A percentile compares a stretch with the other conserved stretches of the same genome.
Conservation (phyloP, 148 eudicot genomes). For the Camellia lanceoleosa region DNA sequence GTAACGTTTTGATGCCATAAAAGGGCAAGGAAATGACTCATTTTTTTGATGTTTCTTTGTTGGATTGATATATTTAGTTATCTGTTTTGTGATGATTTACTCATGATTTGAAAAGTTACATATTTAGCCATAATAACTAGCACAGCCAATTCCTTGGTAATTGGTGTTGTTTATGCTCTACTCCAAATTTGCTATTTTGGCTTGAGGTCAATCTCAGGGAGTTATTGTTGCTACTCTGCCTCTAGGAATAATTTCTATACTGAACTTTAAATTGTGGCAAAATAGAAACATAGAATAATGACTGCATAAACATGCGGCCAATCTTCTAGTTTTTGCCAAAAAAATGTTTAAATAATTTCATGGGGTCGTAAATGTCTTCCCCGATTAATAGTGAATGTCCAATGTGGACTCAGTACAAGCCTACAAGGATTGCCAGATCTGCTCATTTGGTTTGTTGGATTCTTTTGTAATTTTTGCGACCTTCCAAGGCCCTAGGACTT, state of each 20-base stretch:
- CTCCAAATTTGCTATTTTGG: neutral
- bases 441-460: neutral
- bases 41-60: neutral
- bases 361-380: too few relatives aligned
- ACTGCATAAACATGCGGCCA: too few relatives aligned
- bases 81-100: neutral
- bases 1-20: constrained; percentile 2
- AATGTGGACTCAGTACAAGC: neutral
- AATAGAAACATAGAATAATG: neutral
- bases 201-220: neutral
- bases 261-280: too few relatives aligned
- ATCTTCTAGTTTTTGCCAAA: too few relatives aligned
- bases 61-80: neutral
- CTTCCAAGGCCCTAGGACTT: neutral
- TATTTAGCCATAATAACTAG: neutral
- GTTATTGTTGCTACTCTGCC: neutral
- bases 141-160: neutral
- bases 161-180: neutral
- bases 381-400: too few relatives aligned
- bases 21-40: too few relatives aligned
- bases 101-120: neutral
- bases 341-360: too few relatives aligned
- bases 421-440: neutral
- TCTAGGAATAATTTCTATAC: neutral
- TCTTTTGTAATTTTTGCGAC: neutral